These are phyloP conservation scores for Coemansia sp. DNA, from an alignment of 192 early-diverging fungal species.

Conservation along the genomic window DNA sequence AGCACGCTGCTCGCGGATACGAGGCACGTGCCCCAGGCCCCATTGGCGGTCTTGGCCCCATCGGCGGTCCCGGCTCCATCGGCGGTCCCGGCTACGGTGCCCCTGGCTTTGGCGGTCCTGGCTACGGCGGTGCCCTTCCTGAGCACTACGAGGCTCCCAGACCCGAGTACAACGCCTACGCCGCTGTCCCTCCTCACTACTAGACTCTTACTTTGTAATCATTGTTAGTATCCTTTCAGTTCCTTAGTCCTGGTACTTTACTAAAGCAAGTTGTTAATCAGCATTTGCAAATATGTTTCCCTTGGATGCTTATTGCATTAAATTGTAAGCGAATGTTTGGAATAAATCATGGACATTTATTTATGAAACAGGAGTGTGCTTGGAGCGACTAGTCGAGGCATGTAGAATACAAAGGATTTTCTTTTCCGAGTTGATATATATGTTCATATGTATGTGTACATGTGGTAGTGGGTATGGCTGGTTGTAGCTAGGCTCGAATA, in stretches of 20 bases:
- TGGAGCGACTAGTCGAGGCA: no score
- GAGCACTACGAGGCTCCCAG: slow-evolving; percentile 2
- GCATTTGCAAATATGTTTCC: neutral
- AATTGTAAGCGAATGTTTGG: no score
- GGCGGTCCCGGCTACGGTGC: neutral
- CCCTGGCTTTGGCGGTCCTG: neutral
- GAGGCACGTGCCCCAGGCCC: neutral
- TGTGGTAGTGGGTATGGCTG: no score
- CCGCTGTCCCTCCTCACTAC: slow-evolving; percentile 8
- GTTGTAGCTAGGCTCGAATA: no score
- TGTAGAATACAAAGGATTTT: no score
- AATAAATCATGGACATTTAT: no score
- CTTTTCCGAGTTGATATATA: no score
- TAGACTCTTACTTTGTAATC: slow-evolving; percentile 2
- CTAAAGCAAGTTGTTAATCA: neutral
- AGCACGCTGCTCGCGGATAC: neutral
- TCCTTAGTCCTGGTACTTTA: neutral
- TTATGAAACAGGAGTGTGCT: no score
- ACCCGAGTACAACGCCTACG: slow-evolving; percentile 3
- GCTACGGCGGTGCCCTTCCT: neutral
- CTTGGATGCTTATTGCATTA: neutral
- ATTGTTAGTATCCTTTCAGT: neutral
- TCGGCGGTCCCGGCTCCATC: neutral
- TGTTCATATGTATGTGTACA: no score
- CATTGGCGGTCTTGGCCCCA: neutral